Evolutionary conservation across 2,329 filamentous ascomycete species (phyloP).

Genomic region (Incumbomyces lentus): DNA sequence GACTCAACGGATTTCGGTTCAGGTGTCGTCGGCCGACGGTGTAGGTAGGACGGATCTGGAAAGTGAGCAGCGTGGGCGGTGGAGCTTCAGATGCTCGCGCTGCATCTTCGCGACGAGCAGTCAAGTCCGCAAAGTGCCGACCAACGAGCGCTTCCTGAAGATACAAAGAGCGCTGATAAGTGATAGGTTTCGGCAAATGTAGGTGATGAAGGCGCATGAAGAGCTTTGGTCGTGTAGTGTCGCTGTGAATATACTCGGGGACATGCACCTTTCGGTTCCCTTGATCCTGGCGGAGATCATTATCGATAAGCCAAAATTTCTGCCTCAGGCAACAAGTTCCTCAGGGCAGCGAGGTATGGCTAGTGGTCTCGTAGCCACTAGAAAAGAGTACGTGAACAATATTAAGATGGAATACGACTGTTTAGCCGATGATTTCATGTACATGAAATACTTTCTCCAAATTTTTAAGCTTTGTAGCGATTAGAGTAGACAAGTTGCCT

Average conservation of each 20-base stretch:
- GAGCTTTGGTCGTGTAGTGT: background rate
- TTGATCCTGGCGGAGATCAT: too few species aligned
- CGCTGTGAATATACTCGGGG: too few species aligned
- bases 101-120: conserved; percentile 9
- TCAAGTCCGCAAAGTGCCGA: conserved; percentile 16
- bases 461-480: too few species aligned
- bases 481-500: too few species aligned
- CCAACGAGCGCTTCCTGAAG: conserved; percentile 45
- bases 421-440: too few species aligned
- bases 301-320: too few species aligned
- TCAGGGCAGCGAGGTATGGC: background rate
- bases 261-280: too few species aligned
- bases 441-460: too few species aligned
- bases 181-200: conserved; percentile 43
- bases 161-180: conserved; percentile 44
- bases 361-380: too few species aligned
- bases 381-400: background rate
- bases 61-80: conserved; percentile 65
- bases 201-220: conserved; percentile 50
- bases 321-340: background rate
- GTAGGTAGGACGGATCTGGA: conserved; percentile 73
- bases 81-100: conserved; percentile 37
- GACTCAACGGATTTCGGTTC: conserved; percentile 23
- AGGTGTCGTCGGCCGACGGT: conserved; percentile 78
- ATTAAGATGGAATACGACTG: too few species aligned